Evolutionary conservation across 176 grass and related monocot species (phyloP), one percentile per base, ranked within the genome.

Genomic region (Oryza nivara): DNA sequence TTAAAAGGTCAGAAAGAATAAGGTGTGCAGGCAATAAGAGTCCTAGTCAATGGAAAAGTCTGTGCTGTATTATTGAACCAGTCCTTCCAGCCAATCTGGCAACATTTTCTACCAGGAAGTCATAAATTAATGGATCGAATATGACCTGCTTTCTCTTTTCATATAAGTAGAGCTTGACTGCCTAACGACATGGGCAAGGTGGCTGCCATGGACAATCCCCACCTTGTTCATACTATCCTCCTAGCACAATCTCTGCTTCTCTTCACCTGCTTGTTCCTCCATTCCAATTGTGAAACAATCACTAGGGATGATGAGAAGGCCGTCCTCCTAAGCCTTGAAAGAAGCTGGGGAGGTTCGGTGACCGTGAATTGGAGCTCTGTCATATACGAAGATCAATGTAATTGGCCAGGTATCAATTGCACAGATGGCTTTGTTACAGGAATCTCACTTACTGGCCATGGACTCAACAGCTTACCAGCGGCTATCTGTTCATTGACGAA

Each of bases 221-320:
- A 73, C 5, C 22, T 28, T 26, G 71, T 73, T 73, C 44, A 15
- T 9, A 73, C 43, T 12, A 73, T 73, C 71, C 44, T 73, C 71
- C 71, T 15, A 5, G 49, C 6, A 3, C 2, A 48, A 49, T 73
- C 44, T 3, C 71, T 73, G 30, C 35, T 48, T 22, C 41, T 73
- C 71, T 3, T 73, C 44, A 49, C 11, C 0, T 73, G n/a, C 26
- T 48, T 2, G 0, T 4, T 28, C 22, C 71, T 30, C 0, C 10
- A 26, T 5, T 48, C 12, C 44, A 73, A 49, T 13, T 73, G 22
- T 16, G 22, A 10, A 26, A 3, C 71, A 0, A 73, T 73, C 22
- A 73, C 1, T 4, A 73, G 71, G 44, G 45, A 73, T 25, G 23
- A 35, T 28, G 71, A 73, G 23, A 73, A 73, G 71, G 71, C 0